Percentiles rank a stretch among this genome's conserved stretches.
phyloP scores from a whole-genome alignment of 1,139 yeast species.

The Hemisphaericaspora lyxosophila region DNA sequence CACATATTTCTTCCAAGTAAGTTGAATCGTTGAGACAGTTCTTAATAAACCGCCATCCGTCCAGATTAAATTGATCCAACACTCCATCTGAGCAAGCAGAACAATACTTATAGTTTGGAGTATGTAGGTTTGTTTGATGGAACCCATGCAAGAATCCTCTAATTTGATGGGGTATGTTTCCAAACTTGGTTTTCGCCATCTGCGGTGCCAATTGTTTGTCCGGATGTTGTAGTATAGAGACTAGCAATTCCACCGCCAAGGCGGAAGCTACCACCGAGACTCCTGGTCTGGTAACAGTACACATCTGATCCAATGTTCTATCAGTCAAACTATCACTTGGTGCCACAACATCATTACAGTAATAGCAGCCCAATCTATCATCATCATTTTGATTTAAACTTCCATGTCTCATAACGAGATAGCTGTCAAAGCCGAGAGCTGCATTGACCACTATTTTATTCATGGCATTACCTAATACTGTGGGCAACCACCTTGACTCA shows the following conservation, averaged over 20 bases:
- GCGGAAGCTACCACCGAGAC: conserved; percentile 87
- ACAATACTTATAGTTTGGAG: conserved; percentile 74
- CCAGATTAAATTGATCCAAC: conserved; percentile 43
- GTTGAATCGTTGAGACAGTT: conserved; percentile 63
- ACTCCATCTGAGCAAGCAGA: conserved; percentile 79
- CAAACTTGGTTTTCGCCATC: conserved; percentile 45
- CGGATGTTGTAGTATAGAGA: conserved; percentile 72
- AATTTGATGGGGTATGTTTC: conserved; percentile 83
- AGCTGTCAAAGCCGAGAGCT: conserved; percentile 93
- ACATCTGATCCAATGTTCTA: conserved; percentile 93
- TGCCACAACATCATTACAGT: conserved; percentile 93
- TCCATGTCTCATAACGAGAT: conserved; percentile 92
- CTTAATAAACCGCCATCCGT: conserved; percentile 81
- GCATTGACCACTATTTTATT: conserved; percentile 81
- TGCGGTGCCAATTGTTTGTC: conserved; percentile 48
- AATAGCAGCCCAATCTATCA: conserved; percentile 79
- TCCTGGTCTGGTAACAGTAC: conserved; percentile 97
- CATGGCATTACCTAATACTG: conserved; percentile 68
- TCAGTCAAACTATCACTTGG: conserved; percentile 85
- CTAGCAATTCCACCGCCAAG: conserved; percentile 78
- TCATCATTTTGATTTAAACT: conserved; percentile 23
- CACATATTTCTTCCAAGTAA: conserved; percentile 75
- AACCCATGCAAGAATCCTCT: conserved; percentile 78
- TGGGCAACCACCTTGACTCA: conserved; percentile 95
- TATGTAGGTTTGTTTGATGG: conserved; percentile 59